Percentiles rank a stretch among this genome's conserved stretches.
These are phyloP conservation scores for Oehlia diaphana DNA, from an alignment of 192 early-diverging fungal species.

Conservation along the genomic window DNA sequence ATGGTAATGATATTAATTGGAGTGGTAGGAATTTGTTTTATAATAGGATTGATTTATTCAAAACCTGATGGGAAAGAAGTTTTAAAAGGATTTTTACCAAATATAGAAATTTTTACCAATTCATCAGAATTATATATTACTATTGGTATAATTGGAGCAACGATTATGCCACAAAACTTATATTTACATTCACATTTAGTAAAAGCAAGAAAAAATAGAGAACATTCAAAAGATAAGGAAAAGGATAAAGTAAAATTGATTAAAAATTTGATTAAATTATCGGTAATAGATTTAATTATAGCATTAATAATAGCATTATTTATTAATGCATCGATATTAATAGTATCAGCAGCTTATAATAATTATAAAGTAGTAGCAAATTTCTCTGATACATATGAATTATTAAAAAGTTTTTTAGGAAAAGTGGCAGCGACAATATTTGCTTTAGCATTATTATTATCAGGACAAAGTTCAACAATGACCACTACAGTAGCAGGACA, in stretches of 20 bases:
- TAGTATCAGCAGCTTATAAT: slow-evolving; percentile 73
- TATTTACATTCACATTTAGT: slow-evolving; percentile 80
- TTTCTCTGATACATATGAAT: slow-evolving; percentile 63
- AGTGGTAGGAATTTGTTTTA: slow-evolving; percentile 66
- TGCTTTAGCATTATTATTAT: slow-evolving; percentile 72
- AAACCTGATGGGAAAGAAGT: slow-evolving; percentile 62
- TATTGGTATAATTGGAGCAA: slow-evolving; percentile 85
- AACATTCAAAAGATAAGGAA: slow-evolving; percentile 30
- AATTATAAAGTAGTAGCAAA: slow-evolving; percentile 45
- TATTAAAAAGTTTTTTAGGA: slow-evolving; percentile 62
- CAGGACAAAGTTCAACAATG: slow-evolving; percentile 76
- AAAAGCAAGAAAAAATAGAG: slow-evolving; percentile 50
- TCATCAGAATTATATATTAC: slow-evolving; percentile 64
- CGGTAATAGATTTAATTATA: slow-evolving; percentile 59
- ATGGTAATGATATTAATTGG: slow-evolving; percentile 65
- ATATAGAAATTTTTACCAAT: slow-evolving; percentile 54
- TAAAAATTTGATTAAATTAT: slow-evolving; percentile 34
- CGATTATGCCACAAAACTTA: slow-evolving; percentile 86
- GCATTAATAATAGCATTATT: slow-evolving; percentile 72
- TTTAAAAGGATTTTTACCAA: slow-evolving; percentile 63
- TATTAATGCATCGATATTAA: slow-evolving; percentile 79
- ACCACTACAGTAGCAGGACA: slow-evolving; percentile 84
- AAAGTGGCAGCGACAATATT: slow-evolving; percentile 64
- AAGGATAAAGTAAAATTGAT: slow-evolving; percentile 29
- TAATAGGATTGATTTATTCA: slow-evolving; percentile 58